A percentile compares a stretch with the other conserved stretches of the same genome.
phyloP scores from a whole-genome alignment of 495 filamentous ascomycete species.

The Neurospora sp. region DNA sequence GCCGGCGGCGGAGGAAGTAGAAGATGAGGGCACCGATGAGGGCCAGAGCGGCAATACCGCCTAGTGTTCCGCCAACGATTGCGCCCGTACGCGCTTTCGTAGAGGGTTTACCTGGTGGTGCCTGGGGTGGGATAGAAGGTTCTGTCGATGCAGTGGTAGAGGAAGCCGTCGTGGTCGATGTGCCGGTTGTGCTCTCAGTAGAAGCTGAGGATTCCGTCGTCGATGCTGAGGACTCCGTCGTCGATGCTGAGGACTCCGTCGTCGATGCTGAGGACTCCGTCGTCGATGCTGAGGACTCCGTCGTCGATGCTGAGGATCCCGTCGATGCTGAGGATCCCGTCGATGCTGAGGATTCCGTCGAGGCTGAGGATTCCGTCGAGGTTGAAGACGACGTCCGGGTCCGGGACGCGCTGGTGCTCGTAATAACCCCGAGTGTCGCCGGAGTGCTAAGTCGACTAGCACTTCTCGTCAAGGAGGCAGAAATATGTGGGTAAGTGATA shows the following conservation, averaged over 20 bases:
- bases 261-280: slow-evolving; percentile 8
- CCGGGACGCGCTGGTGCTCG: slow-evolving; percentile 6
- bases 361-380: slow-evolving; percentile 9
- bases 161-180: slow-evolving; percentile 11
- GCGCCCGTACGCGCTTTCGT: slow-evolving; percentile 24
- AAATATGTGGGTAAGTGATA: slow-evolving; percentile 19
- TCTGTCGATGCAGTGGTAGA: slow-evolving; percentile 3
- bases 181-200: slow-evolving; percentile 7
- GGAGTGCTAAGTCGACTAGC: slow-evolving; percentile 23
- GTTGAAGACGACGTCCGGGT: slow-evolving; percentile 2
- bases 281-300: slow-evolving; percentile 3
- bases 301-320: slow-evolving; percentile 5
- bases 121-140: slow-evolving; percentile 1
- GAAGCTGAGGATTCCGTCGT: background rate
- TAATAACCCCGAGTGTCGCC: slow-evolving; percentile 23
- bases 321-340: slow-evolving; percentile 1
- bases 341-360: slow-evolving; percentile 2
- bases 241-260: slow-evolving; percentile 7
- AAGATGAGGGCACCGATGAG: slow-evolving; percentile 18
- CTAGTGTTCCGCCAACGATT: slow-evolving; percentile 36
- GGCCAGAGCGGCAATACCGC: slow-evolving; percentile 26
- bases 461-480: slow-evolving; percentile 22
- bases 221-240: slow-evolving; percentile 2
- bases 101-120: slow-evolving; percentile 6
- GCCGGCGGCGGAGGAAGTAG: slow-evolving; percentile 23